Percentiles rank a stretch among this genome's conserved stretches.
These are phyloP conservation scores for Fraxinus cuspidata DNA, from an alignment of 257 asterid genomes.

Conservation along the genomic window DNA sequence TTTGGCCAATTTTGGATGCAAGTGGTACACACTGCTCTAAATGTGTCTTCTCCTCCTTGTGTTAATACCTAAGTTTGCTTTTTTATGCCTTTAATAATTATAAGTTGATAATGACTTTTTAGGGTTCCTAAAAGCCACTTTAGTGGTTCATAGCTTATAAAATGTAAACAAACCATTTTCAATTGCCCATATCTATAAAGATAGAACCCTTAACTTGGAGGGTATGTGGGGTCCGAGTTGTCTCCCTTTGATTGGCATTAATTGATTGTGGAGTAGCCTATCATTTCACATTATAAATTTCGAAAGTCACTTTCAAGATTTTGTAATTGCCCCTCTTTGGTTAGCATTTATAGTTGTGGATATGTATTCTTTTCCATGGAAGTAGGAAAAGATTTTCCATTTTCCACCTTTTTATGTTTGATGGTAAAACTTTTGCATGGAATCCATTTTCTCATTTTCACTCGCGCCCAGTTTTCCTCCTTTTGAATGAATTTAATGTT, in stretches of 20 bases:
- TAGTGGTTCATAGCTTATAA: no score
- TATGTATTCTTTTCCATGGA: no score
- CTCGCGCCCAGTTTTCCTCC: no score
- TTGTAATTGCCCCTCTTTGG: neutral
- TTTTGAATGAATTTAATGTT: no score
- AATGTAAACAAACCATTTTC: neutral
- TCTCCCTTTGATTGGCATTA: constrained; percentile 32
- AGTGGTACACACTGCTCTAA: neutral
- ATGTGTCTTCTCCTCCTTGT: neutral
- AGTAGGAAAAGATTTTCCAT: no score
- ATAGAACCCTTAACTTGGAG: constrained; percentile 14
- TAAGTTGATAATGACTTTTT: no score
- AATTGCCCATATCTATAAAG: neutral
- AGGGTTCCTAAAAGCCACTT: no score
- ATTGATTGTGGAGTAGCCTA: constrained; percentile 25
- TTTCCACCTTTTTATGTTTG: no score
- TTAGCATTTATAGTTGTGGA: neutral
- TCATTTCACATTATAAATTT: constrained; percentile 29
- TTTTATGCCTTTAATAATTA: no score
- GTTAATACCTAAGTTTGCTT: neutral
- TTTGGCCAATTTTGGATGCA: constrained; percentile 7
- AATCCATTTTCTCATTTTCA: no score
- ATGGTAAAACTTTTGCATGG: no score
- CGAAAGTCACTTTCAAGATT: constrained; percentile 36
- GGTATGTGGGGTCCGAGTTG: constrained; percentile 32